Conservation (phyloP, 805 yeast genomes). For the Monosporozyma aquatica region DNA sequence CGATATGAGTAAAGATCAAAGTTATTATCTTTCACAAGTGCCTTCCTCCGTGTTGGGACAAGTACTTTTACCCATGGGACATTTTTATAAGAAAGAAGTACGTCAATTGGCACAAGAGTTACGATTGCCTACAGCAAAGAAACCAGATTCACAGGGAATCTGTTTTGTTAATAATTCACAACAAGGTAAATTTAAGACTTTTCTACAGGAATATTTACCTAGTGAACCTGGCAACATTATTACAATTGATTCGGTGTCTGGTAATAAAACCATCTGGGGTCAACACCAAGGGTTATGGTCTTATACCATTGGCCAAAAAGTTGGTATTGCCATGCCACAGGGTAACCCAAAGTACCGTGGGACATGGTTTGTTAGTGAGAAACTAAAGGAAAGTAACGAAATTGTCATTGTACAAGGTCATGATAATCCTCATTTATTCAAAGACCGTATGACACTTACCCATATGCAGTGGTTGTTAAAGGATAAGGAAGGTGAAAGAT, state of each 20-base stretch:
- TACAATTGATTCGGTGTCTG: slow-evolving; percentile 34
- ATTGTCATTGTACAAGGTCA: slow-evolving; percentile 70
- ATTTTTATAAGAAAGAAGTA: slow-evolving; percentile 63
- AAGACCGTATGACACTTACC: slow-evolving; percentile 28
- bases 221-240: slow-evolving; percentile 71
- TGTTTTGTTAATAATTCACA: slow-evolving; percentile 73
- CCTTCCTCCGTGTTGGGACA: slow-evolving; percentile 36
- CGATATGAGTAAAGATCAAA: slow-evolving; percentile 70
- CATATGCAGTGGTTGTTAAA: background rate
- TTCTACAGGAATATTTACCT: slow-evolving; percentile 63
- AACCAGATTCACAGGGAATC: slow-evolving; percentile 89
- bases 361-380: slow-evolving; percentile 78
- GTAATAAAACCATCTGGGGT: slow-evolving; percentile 71
- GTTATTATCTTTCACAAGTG: slow-evolving; percentile 76
- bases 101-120: slow-evolving; percentile 52
- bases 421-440: slow-evolving; percentile 47
- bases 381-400: slow-evolving; percentile 55
- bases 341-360: slow-evolving; percentile 70
- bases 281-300: slow-evolving; percentile 83
- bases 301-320: slow-evolving; percentile 86
- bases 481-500: background rate
- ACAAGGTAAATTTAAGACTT: slow-evolving; percentile 56
- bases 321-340: slow-evolving; percentile 75
- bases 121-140: slow-evolving; percentile 53
- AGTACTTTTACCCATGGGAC: slow-evolving; percentile 74